A percentile compares a stretch with the other conserved stretches of the same genome.
Conservation (phyloP, 192 early-diverging fungal species). For the Backusella psychrophila region DNA sequence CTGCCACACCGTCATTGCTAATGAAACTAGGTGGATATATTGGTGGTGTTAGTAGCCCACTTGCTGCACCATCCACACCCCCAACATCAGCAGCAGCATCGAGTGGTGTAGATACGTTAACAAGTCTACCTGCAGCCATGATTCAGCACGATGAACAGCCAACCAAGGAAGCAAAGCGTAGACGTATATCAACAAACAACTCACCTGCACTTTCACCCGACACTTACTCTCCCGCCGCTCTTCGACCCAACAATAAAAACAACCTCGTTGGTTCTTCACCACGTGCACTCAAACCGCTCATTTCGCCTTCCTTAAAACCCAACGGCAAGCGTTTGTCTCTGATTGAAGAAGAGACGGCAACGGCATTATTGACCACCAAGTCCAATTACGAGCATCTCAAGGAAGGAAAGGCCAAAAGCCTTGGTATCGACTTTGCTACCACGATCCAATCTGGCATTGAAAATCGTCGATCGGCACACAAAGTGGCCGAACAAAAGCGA, state of each 20-base stretch:
- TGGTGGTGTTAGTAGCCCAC: background rate
- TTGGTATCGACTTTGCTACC: slow-evolving; percentile 73
- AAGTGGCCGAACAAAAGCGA: slow-evolving; percentile 94
- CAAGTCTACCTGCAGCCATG: slow-evolving; percentile 22
- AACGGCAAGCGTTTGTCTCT: slow-evolving; percentile 25
- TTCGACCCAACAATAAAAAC: slow-evolving; percentile 20
- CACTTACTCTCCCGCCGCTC: slow-evolving; percentile 13
- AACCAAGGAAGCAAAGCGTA: slow-evolving; percentile 3
- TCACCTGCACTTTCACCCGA: background rate
- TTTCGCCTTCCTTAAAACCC: slow-evolving; percentile 50
- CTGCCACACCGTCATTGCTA: slow-evolving; percentile 65
- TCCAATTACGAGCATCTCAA: slow-evolving; percentile 83
- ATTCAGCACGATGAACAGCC: background rate
- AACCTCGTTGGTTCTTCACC: slow-evolving; percentile 15
- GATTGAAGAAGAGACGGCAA: slow-evolving; percentile 32
- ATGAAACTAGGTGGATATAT: slow-evolving; percentile 54
- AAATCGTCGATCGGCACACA: slow-evolving; percentile 81
- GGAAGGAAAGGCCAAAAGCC: slow-evolving; percentile 78
- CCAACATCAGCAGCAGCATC: background rate
- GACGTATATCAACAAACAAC: slow-evolving; percentile 22
- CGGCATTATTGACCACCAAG: slow-evolving; percentile 41
- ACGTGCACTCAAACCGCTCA: slow-evolving; percentile 41
- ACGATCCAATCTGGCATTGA: slow-evolving; percentile 82
- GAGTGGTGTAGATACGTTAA: slow-evolving; percentile 17
- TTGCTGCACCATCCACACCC: background rate